A percentile compares a stretch with the other conserved stretches of the same genome.
phyloP scores from a whole-genome alignment of 1,284 basidiomycete genomes.

The Ganoderma leucocontextum region DNA sequence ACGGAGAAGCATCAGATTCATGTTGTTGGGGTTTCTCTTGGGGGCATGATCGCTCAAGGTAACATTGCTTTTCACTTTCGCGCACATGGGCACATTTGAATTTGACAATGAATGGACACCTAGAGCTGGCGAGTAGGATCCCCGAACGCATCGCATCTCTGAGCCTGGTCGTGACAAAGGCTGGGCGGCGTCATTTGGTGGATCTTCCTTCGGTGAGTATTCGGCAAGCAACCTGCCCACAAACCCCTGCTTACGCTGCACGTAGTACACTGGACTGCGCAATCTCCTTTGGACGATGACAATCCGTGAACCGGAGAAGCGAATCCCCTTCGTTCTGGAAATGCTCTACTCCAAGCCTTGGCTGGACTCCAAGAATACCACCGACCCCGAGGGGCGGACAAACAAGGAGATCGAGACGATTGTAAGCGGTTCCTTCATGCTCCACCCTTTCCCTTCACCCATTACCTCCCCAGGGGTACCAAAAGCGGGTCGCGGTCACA shows the following conservation, averaged over 20 bases:
- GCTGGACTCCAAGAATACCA: slow-evolving; percentile 60
- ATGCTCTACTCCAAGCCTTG: slow-evolving; percentile 71
- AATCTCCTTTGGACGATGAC: slow-evolving; percentile 48
- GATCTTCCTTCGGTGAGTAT: slow-evolving; percentile 66
- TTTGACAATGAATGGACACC: neutral
- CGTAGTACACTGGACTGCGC: slow-evolving; percentile 19
- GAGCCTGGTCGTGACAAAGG: slow-evolving; percentile 73
- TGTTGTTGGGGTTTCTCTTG: slow-evolving; percentile 82
- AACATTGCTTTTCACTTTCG: too few species aligned
- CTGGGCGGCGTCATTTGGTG: slow-evolving; percentile 64
- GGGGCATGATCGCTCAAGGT: slow-evolving; percentile 90
- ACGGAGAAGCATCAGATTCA: slow-evolving; percentile 67
- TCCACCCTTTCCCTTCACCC: slow-evolving; percentile 3
- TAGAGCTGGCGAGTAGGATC: slow-evolving; percentile 73
- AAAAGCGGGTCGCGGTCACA: slow-evolving; percentile 61
- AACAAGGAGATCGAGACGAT: slow-evolving; percentile 66
- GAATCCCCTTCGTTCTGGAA: slow-evolving; percentile 61
- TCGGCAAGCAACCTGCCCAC: neutral
- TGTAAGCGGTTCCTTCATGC: slow-evolving; percentile 44
- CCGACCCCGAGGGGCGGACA: slow-evolving; percentile 62
- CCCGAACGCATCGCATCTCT: slow-evolving; percentile 75
- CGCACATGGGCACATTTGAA: neutral
- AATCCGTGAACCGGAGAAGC: slow-evolving; percentile 58
- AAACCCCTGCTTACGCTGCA: neutral
- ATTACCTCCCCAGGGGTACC: slow-evolving; percentile 50